Evolutionary conservation across 164 flowering plant species (phyloP), one percentile per base, ranked within the genome.

Genomic region (Malania oleifera): DNA sequence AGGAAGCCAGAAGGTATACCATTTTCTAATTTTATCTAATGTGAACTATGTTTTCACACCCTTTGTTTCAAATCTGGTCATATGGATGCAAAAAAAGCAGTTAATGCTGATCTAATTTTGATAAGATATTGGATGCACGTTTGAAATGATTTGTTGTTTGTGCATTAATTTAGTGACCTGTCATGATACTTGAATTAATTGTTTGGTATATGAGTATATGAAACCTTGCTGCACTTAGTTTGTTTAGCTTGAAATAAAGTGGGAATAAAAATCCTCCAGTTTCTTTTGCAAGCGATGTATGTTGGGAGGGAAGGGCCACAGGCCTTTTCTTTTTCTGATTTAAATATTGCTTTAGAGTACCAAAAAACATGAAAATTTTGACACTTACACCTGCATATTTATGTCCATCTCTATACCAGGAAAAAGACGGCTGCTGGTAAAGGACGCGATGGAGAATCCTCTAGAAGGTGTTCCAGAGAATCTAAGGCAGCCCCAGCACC

Each of bases 1-100:
- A 87, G 59, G 92, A 85, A 67, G 76, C 82, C 27, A 81, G 84
- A 81, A 82, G 87, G 97, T 87, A 61, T 60, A 57, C 19, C 9
- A 11, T 49, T 39, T 53, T 15, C 52, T 2, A 11, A 0, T 34
- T 49, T 17, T 52, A 52, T 52, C 1, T 19, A n/a, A 26, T 20
- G 11, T 43, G 3, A 44, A 7, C 18, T 29, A 34, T 13, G 15
- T 15, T 22, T 10, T 15, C 20, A 4, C 34, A 11, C 44, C 13
- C 20, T 38, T n/a, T 1, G 8, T 7, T 19, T 25, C 6, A 1
- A 7, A 9, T 51, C 29, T 18, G 18, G 35, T 20, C 27, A 34
- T 24, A 11, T 43, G 51, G 20, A 45, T 12, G 2, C 37, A 8
- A 24, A 31, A 23, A 43, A 15, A n/a, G 24, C 12, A 28, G 48